Conservation (phyloP, 2,329 filamentous ascomycete genomes). For the Penicillium sp. region DNA sequence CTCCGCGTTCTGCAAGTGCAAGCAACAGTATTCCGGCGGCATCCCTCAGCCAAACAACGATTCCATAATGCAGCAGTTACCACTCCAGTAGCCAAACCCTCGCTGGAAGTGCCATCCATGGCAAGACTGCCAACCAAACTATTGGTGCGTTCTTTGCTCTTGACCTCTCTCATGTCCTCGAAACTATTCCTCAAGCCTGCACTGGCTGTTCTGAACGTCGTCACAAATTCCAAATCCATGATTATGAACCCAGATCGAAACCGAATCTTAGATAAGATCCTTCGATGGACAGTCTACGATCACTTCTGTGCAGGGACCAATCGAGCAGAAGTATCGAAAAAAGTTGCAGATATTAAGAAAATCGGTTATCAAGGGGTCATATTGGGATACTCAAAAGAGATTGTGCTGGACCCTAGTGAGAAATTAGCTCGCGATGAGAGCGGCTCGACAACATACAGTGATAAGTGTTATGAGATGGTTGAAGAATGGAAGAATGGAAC, state of each 20-base stretch:
- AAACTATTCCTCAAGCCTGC: constrained; percentile 61
- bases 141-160: constrained; percentile 14
- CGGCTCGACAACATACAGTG: constrained; percentile 11
- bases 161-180: constrained; percentile 32
- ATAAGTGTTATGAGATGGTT: constrained; percentile 17
- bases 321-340: constrained; percentile 60
- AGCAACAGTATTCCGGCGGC: background rate
- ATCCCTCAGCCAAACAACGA: constrained; percentile 15
- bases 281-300: constrained; percentile 81
- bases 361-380: constrained; percentile 82
- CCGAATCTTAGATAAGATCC: constrained; percentile 61
- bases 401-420: constrained; percentile 59
- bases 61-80: constrained; percentile 13
- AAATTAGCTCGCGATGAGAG: constrained; percentile 10
- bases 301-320: constrained; percentile 88
- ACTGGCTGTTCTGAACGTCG: constrained; percentile 60
- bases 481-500: constrained; percentile 22
- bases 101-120: constrained; percentile 17
- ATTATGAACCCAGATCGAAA: constrained; percentile 73
- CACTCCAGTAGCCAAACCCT: background rate
- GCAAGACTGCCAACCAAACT: constrained; percentile 17
- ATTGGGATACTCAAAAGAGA: constrained; percentile 76
- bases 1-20: background rate
- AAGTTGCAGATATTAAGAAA: constrained; percentile 61
- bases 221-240: constrained; percentile 64